Evolutionary conservation across 225 moss, liverwort and hornwort species (phyloP), one percentile per base, ranked within the genome.

Genomic region (Asterella californica): DNA sequence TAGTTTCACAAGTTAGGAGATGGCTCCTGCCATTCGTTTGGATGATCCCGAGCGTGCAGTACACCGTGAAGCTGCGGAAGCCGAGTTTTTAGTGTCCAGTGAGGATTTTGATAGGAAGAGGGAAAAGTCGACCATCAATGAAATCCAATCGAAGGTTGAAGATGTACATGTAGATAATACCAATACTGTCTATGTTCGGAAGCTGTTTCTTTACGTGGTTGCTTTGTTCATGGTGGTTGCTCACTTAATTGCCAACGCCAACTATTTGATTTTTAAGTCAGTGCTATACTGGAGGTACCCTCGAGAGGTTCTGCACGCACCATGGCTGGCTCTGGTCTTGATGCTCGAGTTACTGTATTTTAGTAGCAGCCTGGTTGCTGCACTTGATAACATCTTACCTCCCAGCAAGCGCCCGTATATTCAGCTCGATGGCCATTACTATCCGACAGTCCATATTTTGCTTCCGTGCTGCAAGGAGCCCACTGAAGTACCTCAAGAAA

Each of bases 391-490:
- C 12, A 47, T 88, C 36, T 47, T 90, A 76, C 90, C 86, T 2
- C 88, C 88, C 7, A 85, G 79, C 80, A 83, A 59, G 17, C 88
- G 87, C 12, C 57, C 90, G 0, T 79, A 85, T 17, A 74, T 87
- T 27, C 62, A 73, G 46, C 79, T 85, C 18, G 83, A 80, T 34
- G 79, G 72, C 1, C 70, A 73, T 22, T 65, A 83, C 48, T 76
- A 48, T 36, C 88, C 88, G 14, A 90, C 83, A 2, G 90, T 90
- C 61, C 48, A 90, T 59, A 74, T 90, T 64, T 67, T 90, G 27
- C 46, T 88, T 25, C 87, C 90, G 1, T 83, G 83, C 78, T 90
- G 90, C 72, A 88, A 82, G 68, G 90, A 90, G 80, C 85, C 88
- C 0, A 87, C 90, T 4, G 90, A 90, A 9, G 80, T 90, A 18